Percentiles rank a stretch among this genome's conserved stretches.
Evolutionary conservation across 2,329 filamentous ascomycete species (phyloP).

Genomic region (Meredithiella fracta): DNA sequence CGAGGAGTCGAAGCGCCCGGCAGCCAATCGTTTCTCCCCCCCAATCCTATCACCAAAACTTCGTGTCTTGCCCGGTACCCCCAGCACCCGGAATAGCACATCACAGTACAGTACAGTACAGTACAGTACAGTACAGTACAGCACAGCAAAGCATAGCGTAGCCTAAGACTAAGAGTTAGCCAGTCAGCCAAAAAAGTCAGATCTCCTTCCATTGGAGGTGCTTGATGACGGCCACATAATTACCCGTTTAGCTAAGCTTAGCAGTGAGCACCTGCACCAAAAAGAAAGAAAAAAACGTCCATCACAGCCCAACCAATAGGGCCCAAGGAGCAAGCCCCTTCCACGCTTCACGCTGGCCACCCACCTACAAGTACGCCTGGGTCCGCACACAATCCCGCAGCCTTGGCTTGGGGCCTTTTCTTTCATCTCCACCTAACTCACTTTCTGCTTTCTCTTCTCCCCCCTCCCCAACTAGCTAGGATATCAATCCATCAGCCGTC

Average conservation of each 20-base stretch:
- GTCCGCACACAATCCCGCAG: conserved; percentile 1
- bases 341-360: background rate
- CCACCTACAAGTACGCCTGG: background rate
- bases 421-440: conserved; percentile 3
- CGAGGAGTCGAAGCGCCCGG: conserved; percentile 1
- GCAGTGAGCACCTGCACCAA: background rate
- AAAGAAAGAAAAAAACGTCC: background rate
- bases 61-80: background rate
- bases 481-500: background rate
- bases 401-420: conserved; percentile 7
- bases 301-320: background rate
- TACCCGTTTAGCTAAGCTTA: background rate
- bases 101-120: background rate
- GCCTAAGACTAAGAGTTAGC: too few relatives aligned
- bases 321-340: background rate
- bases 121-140: background rate
- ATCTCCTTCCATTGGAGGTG: too few relatives aligned
- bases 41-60: background rate
- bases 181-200: background rate
- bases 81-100: background rate
- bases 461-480: background rate
- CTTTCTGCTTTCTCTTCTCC: too few relatives aligned
- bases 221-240: too few relatives aligned
- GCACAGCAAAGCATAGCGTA: too few relatives aligned
- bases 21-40: background rate